A percentile compares a stretch with the other conserved stretches of the same genome.
phyloP scores from a whole-genome alignment of 768 basidiomycete species.

The Suillus discolor region DNA sequence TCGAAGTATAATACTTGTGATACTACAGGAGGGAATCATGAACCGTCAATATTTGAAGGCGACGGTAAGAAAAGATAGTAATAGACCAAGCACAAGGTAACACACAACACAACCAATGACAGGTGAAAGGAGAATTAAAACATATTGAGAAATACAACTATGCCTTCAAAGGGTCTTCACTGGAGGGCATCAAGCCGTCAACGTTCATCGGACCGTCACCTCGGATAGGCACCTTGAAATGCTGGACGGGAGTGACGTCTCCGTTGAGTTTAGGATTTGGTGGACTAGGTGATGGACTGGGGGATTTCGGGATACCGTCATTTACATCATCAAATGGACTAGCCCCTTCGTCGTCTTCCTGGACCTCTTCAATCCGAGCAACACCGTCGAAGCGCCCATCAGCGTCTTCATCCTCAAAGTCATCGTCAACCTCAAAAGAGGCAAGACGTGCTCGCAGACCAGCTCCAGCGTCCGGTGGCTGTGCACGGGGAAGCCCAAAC shows the following conservation, averaged over 20 bases:
- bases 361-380: slow-evolving; percentile 31
- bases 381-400: background rate
- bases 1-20: slow-evolving; percentile 39
- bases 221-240: slow-evolving; percentile 50
- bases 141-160: slow-evolving; percentile 16
- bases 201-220: slow-evolving; percentile 58
- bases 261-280: slow-evolving; percentile 51
- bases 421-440: slow-evolving; percentile 58
- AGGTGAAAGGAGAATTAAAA: slow-evolving; percentile 4
- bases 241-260: slow-evolving; percentile 46
- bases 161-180: slow-evolving; percentile 58
- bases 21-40: slow-evolving; percentile 38
- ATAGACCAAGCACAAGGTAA: slow-evolving; percentile 26
- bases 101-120: slow-evolving; percentile 19
- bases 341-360: slow-evolving; percentile 35
- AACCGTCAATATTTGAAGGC: slow-evolving; percentile 32
- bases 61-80: slow-evolving; percentile 34
- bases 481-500: slow-evolving; percentile 42
- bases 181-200: slow-evolving; percentile 68
- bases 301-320: slow-evolving; percentile 36
- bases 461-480: slow-evolving; percentile 54
- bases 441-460: slow-evolving; percentile 63
- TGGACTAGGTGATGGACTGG: slow-evolving; percentile 31
- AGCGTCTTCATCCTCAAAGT: slow-evolving; percentile 30
- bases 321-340: slow-evolving; percentile 33